Base-by-base conservation (phyloP, 345 rosid species). In the Sisymbrium altissimum region DNA sequence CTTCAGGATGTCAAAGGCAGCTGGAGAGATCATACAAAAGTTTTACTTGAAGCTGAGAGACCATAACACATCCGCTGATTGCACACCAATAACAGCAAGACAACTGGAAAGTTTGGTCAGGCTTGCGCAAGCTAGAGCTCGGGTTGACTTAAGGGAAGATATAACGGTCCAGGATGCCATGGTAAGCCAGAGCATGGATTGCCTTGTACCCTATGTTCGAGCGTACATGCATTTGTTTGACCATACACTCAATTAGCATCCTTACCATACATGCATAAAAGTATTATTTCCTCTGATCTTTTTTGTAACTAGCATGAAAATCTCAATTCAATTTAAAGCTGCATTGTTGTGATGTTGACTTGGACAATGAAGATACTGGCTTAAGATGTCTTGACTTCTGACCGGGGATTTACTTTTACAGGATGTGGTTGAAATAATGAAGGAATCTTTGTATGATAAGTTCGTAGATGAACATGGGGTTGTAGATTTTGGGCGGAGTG, bases 371-470 rank as follows among this genome's bases (percentile, higher is more conserved):
- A n/a, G 12, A 35, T 63, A 6, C 41, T 72, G 36, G 32, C 35
- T 38, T 38, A 11, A 60, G 53, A 50, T 63, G 45, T 69, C 43
- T 35, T 55, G 44, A 63, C 61, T 54, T 23, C 8, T 74, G 25
- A 55, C 45, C 30, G 55, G 62, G 68, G 57, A 56, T 60, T 81
- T 66, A 52, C 35, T 54, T 65, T 67, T 82, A 61, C 92, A 90
- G 98, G 99, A 95, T 70, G 99, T 84, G 30, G 98, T 92, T 54
- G 97, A 92, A 78, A 92, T 92, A 78, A 95, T 95, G 98, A 92
- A 87, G 78, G 98, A 88, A 80, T 95, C 99, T n/a, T 72, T 95
- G 49, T 87, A 90, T 29, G 99, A 92, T 75, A 88, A 90, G 83
- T 92, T 84, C 77, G 85, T 88, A 40, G 96, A 95, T 66, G 99